These are phyloP conservation scores for Pleurotus ostreatus DNA, from an alignment of 768 basidiomycete species.

Conservation along the genomic window DNA sequence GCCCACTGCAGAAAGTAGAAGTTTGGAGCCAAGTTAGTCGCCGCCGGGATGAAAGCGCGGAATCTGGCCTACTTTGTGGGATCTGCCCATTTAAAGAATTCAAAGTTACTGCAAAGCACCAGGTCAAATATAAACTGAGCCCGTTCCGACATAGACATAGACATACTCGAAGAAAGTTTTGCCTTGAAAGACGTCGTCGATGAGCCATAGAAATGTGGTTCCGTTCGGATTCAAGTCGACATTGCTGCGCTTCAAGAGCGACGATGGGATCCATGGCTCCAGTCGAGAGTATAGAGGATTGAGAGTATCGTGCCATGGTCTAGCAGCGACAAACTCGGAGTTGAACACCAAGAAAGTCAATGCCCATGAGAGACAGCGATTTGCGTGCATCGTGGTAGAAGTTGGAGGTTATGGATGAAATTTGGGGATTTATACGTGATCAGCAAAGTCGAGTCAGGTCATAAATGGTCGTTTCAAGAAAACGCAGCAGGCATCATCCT, in stretches of 20 bases:
- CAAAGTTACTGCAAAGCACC: conserved; percentile 39
- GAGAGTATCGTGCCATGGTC: neutral
- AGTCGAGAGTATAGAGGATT: neutral
- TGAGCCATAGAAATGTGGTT: conserved; percentile 59
- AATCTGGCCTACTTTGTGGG: conserved; percentile 57
- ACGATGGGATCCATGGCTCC: neutral
- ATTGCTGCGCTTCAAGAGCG: conserved; percentile 16
- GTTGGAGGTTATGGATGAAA: neutral
- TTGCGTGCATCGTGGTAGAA: too few species aligned
- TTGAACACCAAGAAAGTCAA: neutral
- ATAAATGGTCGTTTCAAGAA: conserved; percentile 7
- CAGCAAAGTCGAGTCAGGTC: neutral
- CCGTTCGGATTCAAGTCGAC: conserved; percentile 42
- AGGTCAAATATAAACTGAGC: neutral
- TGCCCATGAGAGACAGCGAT: neutral
- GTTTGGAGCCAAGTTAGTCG: too few species aligned
- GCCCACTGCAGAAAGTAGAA: conserved; percentile 43
- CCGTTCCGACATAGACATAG: neutral
- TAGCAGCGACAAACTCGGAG: neutral
- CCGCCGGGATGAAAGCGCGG: too few species aligned
- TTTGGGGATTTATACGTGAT: neutral
- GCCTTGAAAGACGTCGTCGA: conserved; percentile 64
- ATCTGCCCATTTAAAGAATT: conserved; percentile 58
- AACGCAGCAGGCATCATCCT: neutral
- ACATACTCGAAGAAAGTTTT: conserved; percentile 67